Conservation (phyloP, 2,329 filamentous ascomycete species). For the Fusarium proliferatum region DNA sequence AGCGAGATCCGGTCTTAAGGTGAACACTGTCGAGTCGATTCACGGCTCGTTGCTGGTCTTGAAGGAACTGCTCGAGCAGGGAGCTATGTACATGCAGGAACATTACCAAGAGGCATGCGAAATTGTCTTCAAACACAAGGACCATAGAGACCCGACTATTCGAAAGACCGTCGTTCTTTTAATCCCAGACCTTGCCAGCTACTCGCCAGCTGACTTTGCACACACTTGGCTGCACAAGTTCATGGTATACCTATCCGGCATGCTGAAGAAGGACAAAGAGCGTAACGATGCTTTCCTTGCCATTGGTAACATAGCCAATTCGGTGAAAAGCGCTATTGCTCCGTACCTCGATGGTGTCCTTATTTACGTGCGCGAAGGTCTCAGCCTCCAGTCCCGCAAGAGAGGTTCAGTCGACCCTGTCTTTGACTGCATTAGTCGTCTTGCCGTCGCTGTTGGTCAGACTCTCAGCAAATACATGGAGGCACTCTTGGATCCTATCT, state of each 20-base stretch:
- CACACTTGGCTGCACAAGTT: slow-evolving; percentile 90
- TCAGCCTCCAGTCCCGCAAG: slow-evolving; percentile 80
- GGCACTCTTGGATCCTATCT: slow-evolving; percentile 92
- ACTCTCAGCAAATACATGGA: slow-evolving; percentile 99
- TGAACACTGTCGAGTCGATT: slow-evolving; percentile 84
- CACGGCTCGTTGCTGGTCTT: slow-evolving; percentile 95
- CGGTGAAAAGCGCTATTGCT: slow-evolving; percentile 93
- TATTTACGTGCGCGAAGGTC: slow-evolving; percentile 90
- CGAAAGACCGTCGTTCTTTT: slow-evolving; percentile 89
- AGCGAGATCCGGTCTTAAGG: slow-evolving; percentile 80
- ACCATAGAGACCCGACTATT: slow-evolving; percentile 89
- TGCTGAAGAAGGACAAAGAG: slow-evolving; percentile 95
- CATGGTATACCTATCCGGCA: slow-evolving; percentile 94
- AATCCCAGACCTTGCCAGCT: slow-evolving; percentile 92
- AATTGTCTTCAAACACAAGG: slow-evolving; percentile 90
- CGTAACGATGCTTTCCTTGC: slow-evolving; percentile 94
- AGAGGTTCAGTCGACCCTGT: slow-evolving; percentile 79
- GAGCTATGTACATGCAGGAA: slow-evolving; percentile 99
- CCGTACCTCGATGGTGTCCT: slow-evolving; percentile 95
- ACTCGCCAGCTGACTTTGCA: slow-evolving; percentile 91
- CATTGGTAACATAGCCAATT: slow-evolving; percentile 95
- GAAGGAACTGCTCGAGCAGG: slow-evolving; percentile 92
- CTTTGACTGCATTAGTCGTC: slow-evolving; percentile 97
- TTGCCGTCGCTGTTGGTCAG: slow-evolving; percentile 94
- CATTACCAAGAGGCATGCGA: slow-evolving; percentile 94